Evolutionary conservation across 495 filamentous ascomycete genomes (phyloP).

Genomic region (Penicillium angulare): DNA sequence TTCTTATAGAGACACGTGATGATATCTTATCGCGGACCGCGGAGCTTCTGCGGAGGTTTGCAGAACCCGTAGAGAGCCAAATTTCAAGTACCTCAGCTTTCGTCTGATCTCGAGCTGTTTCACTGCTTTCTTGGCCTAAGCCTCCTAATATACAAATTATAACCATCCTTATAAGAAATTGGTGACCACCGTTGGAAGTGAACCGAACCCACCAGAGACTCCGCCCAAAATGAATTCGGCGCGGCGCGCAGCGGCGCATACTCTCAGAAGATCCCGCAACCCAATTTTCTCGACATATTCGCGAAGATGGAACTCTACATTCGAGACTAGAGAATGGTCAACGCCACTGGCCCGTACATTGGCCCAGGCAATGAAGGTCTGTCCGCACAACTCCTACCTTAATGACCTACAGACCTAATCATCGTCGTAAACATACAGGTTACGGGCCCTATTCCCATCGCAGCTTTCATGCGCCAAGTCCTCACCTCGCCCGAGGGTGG

Average conservation of each 20-base stretch:
- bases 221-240: slow-evolving; percentile 33
- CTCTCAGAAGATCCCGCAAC: slow-evolving; percentile 26
- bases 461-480: slow-evolving; percentile 97
- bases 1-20: neutral
- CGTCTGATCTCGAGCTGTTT: neutral
- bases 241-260: slow-evolving; percentile 33
- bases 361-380: slow-evolving; percentile 77
- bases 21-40: slow-evolving; percentile 29
- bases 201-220: neutral
- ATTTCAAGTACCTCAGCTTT: neutral
- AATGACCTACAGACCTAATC: neutral
- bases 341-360: slow-evolving; percentile 86
- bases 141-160: too few species aligned
- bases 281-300: slow-evolving; percentile 9
- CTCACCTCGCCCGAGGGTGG: slow-evolving; percentile 87
- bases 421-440: slow-evolving; percentile 40
- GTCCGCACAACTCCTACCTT: neutral
- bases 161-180: too few species aligned
- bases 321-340: slow-evolving; percentile 65
- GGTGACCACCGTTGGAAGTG: neutral
- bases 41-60: slow-evolving; percentile 31
- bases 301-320: slow-evolving; percentile 38
- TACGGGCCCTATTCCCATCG: slow-evolving; percentile 88
- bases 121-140: neutral
- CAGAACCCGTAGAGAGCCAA: too few species aligned